phyloP scores from a whole-genome alignment of 2,329 filamentous ascomycete genomes.

The Phialemoniopsis sp. region DNA sequence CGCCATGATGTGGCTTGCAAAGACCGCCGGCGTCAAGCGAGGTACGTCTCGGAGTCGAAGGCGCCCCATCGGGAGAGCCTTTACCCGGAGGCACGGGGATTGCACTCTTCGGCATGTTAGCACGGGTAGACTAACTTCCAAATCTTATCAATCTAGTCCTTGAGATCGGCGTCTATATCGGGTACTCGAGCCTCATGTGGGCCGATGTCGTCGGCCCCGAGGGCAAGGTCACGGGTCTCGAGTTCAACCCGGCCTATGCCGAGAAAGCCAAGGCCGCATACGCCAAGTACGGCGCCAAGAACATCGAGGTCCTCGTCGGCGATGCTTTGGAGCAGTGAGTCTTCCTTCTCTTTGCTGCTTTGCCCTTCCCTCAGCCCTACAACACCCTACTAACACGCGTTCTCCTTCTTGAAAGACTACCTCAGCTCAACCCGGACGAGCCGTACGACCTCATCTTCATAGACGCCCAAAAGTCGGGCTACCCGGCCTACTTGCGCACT shows the following conservation, averaged over 20 bases:
- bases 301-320: constrained; percentile 42
- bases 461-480: constrained; percentile 49
- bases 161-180: constrained; percentile 44
- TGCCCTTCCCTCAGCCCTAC: background rate
- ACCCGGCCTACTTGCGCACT: constrained; percentile 40
- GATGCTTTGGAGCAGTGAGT: constrained; percentile 42
- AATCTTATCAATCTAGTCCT: constrained; percentile 26
- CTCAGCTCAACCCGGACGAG: constrained; percentile 24
- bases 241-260: constrained; percentile 39
- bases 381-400: background rate
- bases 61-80: background rate
- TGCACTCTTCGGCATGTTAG: too few species aligned
- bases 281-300: constrained; percentile 30
- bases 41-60: constrained; percentile 4
- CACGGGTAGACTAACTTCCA: too few species aligned
- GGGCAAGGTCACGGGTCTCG: constrained; percentile 38
- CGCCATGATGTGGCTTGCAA: constrained; percentile 30
- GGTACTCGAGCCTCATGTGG: constrained; percentile 45
- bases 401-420: constrained; percentile 16
- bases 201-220: constrained; percentile 38
- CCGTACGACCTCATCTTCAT: constrained; percentile 52
- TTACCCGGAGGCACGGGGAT: too few species aligned
- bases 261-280: constrained; percentile 32
- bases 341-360: background rate
- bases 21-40: constrained; percentile 17